A percentile compares a stretch with the other conserved stretches of the same genome.
phyloP scores from a whole-genome alignment of 2,329 filamentous ascomycete species.

The Grosmannia serpens region DNA sequence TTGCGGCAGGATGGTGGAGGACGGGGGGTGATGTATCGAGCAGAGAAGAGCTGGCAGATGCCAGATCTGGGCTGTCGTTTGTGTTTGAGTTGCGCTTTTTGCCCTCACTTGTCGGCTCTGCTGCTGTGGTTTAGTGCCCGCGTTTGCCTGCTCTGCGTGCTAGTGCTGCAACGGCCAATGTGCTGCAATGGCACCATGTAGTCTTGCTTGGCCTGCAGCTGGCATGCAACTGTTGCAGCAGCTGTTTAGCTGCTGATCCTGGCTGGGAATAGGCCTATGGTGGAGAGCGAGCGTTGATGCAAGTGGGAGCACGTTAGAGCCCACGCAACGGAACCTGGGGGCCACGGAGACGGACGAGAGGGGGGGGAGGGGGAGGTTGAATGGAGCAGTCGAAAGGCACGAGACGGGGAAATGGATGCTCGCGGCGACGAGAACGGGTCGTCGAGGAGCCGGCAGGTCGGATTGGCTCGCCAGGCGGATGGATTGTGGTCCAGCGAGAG shows the following conservation, averaged over 20 bases:
- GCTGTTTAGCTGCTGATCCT: constrained; percentile 5
- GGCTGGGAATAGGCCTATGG: constrained; percentile 1
- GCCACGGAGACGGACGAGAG: not conserved
- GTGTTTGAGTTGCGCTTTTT: not conserved
- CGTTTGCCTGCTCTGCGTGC: not conserved
- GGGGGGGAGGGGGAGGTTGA: not conserved
- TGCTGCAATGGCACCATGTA: not conserved
- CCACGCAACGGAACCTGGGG: constrained; percentile 1
- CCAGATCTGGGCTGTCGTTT: constrained; percentile 6
- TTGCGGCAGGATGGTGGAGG: constrained; percentile 1
- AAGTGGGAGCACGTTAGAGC: constrained; percentile 4
- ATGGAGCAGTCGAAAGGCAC: not conserved
- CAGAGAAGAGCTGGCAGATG: constrained; percentile 6
- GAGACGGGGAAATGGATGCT: not conserved
- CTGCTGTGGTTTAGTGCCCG: not conserved
- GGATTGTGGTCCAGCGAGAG: not conserved
- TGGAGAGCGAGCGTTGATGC: constrained; percentile 1
- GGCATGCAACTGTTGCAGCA: not conserved
- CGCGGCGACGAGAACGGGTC: not conserved
- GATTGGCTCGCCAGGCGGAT: not conserved
- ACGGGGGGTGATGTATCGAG: constrained; percentile 4
- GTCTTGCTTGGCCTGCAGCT: not conserved
- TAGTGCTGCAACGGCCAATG: constrained; percentile 2
- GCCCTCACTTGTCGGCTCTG: not conserved
- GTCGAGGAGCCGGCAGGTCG: not conserved